Percentiles rank a stretch among this genome's conserved stretches.
These are phyloP conservation scores for Suillus hirtellus DNA, from an alignment of 768 basidiomycete species.

Conservation along the genomic window DNA sequence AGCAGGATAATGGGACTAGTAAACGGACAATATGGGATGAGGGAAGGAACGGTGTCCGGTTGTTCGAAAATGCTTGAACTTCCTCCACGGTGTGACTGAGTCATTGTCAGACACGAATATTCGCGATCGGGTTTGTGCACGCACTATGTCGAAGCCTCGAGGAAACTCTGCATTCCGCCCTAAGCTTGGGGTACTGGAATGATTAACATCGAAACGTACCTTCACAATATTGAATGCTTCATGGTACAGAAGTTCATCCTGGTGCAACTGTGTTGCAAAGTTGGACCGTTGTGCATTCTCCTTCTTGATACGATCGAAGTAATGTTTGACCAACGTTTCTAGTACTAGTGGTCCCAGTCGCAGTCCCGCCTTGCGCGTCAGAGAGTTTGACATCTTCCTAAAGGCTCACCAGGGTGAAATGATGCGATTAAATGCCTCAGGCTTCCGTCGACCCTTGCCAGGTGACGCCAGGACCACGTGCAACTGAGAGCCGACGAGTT, in stretches of 20 bases:
- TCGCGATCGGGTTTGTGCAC: slow-evolving; percentile 21
- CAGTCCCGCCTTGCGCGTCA: slow-evolving; percentile 63
- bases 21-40: slow-evolving; percentile 76
- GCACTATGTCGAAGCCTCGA: slow-evolving; percentile 70
- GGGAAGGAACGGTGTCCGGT: slow-evolving; percentile 81
- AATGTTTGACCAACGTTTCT: slow-evolving; percentile 84
- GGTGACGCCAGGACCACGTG: background rate
- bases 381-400: slow-evolving; percentile 45
- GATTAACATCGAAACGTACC: slow-evolving; percentile 38
- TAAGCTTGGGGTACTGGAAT: slow-evolving; percentile 2
- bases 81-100: slow-evolving; percentile 83
- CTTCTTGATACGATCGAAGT: slow-evolving; percentile 64
- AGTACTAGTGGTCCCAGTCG: slow-evolving; percentile 71
- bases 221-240: slow-evolving; percentile 77
- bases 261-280: slow-evolving; percentile 50
- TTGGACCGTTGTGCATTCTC: slow-evolving; percentile 39
- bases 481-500: background rate
- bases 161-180: slow-evolving; percentile 54
- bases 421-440: background rate
- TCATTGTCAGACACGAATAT: background rate
- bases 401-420: background rate
- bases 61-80: slow-evolving; percentile 76
- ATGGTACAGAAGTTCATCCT: slow-evolving; percentile 81
- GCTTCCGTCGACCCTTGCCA: background rate
- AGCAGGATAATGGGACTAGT: slow-evolving; percentile 71